Evolutionary conservation across 257 asterid genomes (phyloP).

Genomic region (Solanum chilense): DNA sequence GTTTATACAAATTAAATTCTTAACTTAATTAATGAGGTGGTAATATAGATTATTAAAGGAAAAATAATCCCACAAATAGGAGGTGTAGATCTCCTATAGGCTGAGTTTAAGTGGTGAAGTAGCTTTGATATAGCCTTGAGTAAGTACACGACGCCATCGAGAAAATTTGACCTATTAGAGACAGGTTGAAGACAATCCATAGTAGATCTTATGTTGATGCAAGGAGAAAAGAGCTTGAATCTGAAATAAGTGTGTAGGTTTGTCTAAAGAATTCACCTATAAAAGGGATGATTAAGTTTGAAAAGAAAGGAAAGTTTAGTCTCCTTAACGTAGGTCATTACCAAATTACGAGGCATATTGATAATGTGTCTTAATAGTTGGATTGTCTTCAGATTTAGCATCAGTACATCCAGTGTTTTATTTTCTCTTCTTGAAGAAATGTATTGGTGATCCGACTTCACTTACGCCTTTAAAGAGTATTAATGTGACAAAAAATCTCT

Average conservation of each 20-base stretch:
- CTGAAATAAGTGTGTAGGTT: not conserved
- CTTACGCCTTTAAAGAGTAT: not conserved
- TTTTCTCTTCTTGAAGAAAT: not conserved
- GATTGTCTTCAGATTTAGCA: not conserved
- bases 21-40: not conserved
- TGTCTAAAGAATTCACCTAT: not conserved
- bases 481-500: not conserved
- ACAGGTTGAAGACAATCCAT: not conserved
- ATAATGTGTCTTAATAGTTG: not conserved
- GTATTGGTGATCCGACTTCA: not conserved
- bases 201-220: not conserved
- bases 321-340: not conserved
- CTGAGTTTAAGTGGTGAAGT: not conserved
- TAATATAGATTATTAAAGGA: too few species aligned
- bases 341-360: not conserved
- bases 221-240: not conserved
- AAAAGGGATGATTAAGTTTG: not conserved
- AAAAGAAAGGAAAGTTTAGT: not conserved
- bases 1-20: too few species aligned
- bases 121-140: not conserved
- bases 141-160: too few species aligned
- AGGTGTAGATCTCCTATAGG: not conserved
- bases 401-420: not conserved
- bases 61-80: not conserved
- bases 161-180: not conserved